phyloP scores from a whole-genome alignment of 2,329 filamentous ascomycete species.

The Hypoxylon sp. region DNA sequence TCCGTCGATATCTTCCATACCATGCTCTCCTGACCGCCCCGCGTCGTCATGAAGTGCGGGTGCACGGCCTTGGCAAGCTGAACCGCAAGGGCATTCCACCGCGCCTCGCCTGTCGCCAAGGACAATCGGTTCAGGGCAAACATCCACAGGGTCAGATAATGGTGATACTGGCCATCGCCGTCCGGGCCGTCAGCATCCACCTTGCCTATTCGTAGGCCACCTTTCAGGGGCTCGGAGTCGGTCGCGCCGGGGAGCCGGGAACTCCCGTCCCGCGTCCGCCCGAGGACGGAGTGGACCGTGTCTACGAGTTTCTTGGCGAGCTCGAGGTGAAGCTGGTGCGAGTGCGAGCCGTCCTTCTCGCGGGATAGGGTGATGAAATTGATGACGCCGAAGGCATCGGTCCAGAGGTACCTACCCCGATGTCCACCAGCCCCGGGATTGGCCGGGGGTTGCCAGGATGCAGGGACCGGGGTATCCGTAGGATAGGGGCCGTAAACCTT shows the following conservation, averaged over 20 bases:
- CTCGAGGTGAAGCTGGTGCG: conserved; percentile 59
- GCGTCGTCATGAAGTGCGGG: conserved; percentile 62
- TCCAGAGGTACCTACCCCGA: conserved; percentile 73
- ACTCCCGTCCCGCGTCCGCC: conserved; percentile 65
- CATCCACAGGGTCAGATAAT: conserved; percentile 75
- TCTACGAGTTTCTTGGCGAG: conserved; percentile 65
- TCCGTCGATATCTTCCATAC: conserved; percentile 71
- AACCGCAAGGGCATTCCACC: conserved; percentile 67
- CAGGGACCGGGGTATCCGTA: conserved; percentile 43
- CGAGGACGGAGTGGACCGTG: conserved; percentile 68
- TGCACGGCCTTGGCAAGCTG: conserved; percentile 68
- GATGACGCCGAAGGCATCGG: conserved; percentile 72
- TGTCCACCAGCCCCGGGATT: conserved; percentile 66
- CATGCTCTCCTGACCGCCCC: conserved; percentile 55
- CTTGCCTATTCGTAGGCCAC: conserved; percentile 73
- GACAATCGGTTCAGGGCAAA: conserved; percentile 71
- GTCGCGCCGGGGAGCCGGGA: conserved; percentile 66
- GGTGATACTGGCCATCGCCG: conserved; percentile 73
- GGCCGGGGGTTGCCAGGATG: conserved; percentile 63
- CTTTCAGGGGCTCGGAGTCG: conserved; percentile 65
- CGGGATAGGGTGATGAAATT: conserved; percentile 70
- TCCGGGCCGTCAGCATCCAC: conserved; percentile 63
- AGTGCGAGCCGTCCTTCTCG: conserved; percentile 51
- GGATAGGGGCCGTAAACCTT: conserved; percentile 57
- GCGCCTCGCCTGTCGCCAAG: conserved; percentile 61